Conservation (phyloP, 768 basidiomycete genomes). For the Omphalotus guepiniiformis region DNA sequence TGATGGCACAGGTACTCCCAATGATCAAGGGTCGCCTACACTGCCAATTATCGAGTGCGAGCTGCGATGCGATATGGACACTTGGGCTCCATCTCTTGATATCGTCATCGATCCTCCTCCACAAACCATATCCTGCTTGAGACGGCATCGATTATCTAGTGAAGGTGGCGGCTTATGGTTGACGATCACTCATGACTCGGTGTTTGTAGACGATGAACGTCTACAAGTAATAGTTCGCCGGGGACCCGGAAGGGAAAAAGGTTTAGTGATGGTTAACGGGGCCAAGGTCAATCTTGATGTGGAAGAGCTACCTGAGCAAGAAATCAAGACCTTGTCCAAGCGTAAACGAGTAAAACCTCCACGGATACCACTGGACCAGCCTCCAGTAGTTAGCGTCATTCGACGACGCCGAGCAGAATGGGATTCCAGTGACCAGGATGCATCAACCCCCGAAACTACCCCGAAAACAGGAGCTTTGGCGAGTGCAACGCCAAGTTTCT, state of each 20-base stretch:
- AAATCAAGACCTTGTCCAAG: constrained; percentile 78
- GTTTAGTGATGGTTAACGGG: constrained; percentile 86
- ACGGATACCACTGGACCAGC: constrained; percentile 91
- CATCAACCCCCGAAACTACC: constrained; percentile 15
- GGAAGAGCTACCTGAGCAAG: constrained; percentile 82
- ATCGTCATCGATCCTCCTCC: constrained; percentile 94
- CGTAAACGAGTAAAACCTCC: constrained; percentile 83
- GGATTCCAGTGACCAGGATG: constrained; percentile 47
- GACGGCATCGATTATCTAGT: constrained; percentile 79
- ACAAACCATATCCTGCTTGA: constrained; percentile 72
- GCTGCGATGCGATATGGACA: constrained; percentile 87
- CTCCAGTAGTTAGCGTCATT: constrained; percentile 72
- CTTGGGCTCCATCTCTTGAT: constrained; percentile 80
- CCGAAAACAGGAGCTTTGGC: constrained; percentile 11
- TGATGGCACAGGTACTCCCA: constrained; percentile 16
- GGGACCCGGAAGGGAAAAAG: constrained; percentile 76
- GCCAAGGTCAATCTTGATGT: constrained; percentile 79
- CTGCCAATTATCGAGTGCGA: constrained; percentile 77
- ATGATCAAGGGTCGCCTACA: constrained; percentile 24
- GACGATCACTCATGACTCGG: constrained; percentile 80
- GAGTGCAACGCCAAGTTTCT: constrained; percentile 47
- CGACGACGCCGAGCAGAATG: constrained; percentile 69
- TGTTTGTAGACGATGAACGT: constrained; percentile 74
- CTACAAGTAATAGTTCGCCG: constrained; percentile 71
- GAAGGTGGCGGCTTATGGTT: constrained; percentile 95